phyloP scores from a whole-genome alignment of 305 asterid genomes.

The Fraxinus xanthoxyloides region DNA sequence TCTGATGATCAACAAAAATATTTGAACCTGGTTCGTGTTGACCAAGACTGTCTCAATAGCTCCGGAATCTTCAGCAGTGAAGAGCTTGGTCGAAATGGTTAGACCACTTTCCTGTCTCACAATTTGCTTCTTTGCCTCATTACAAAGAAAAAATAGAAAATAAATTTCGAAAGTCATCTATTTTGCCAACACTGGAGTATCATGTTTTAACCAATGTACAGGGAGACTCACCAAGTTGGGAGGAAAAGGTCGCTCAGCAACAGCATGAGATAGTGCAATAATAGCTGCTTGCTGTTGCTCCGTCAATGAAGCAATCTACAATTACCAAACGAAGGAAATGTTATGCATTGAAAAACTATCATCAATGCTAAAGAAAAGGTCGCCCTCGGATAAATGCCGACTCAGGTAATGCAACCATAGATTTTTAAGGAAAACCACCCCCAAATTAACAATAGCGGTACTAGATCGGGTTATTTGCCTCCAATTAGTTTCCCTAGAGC shows the following conservation, averaged over 20 bases:
- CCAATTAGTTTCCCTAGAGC: not conserved
- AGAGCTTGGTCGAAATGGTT: conserved; percentile 55
- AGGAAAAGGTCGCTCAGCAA: conserved; percentile 88
- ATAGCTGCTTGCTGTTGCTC: conserved; percentile 90
- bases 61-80: conserved; percentile 60
- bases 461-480: not conserved
- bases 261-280: conserved; percentile 88
- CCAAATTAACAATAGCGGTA: not conserved
- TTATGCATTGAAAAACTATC: not conserved
- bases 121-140: conserved; percentile 60
- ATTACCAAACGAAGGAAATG: not conserved
- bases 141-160: conserved; percentile 16
- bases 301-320: conserved; percentile 87
- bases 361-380: not conserved
- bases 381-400: not conserved
- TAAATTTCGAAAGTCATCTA: conserved; percentile 4
- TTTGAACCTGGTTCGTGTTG: conserved; percentile 87
- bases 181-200: not conserved
- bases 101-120: conserved; percentile 58
- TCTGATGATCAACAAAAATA: not conserved
- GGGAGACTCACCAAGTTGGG: conserved; percentile 58
- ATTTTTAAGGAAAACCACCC: not conserved
- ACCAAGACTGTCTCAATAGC: conserved; percentile 68
- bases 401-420: not conserved
- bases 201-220: conserved; percentile 15